Evolutionary conservation across 768 basidiomycete species (phyloP).

Genomic region (Mycena kentingensis): DNA sequence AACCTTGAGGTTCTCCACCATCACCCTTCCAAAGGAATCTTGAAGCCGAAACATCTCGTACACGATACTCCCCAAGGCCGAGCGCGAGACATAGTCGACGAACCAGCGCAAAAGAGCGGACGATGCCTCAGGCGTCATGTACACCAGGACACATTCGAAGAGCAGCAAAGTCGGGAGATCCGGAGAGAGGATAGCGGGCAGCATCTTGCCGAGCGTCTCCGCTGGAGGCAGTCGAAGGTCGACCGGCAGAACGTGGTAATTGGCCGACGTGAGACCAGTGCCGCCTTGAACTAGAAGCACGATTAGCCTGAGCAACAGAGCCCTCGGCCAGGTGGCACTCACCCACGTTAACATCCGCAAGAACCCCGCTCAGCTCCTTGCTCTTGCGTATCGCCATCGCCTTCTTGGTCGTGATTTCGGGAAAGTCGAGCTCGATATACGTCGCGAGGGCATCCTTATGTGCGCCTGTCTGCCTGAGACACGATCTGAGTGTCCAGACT

Average conservation of each 20-base stretch:
- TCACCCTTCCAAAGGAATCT: slow-evolving; percentile 90
- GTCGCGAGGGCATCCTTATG: slow-evolving; percentile 48
- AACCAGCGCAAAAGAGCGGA: slow-evolving; percentile 74
- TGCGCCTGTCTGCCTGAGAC: slow-evolving; percentile 55
- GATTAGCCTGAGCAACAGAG: not conserved
- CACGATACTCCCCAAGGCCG: slow-evolving; percentile 58
- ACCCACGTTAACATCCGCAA: slow-evolving; percentile 57
- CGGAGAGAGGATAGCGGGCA: slow-evolving; percentile 53
- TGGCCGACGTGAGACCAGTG: slow-evolving; percentile 51
- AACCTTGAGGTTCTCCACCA: slow-evolving; percentile 86
- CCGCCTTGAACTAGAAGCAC: slow-evolving; percentile 58
- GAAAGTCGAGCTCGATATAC: slow-evolving; percentile 92
- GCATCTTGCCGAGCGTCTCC: slow-evolving; percentile 45
- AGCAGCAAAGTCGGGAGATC: slow-evolving; percentile 78
- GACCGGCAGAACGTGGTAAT: slow-evolving; percentile 72
- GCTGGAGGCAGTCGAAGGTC: slow-evolving; percentile 71
- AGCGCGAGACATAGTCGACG: slow-evolving; percentile 48
- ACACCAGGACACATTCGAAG: slow-evolving; percentile 92
- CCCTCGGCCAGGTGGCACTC: slow-evolving; percentile 17
- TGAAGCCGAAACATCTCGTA: slow-evolving; percentile 94
- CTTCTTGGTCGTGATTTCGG: slow-evolving; percentile 82
- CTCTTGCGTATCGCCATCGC: slow-evolving; percentile 77
- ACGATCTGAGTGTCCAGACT: slow-evolving; percentile 9
- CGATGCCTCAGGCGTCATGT: slow-evolving; percentile 69
- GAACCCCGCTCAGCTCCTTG: slow-evolving; percentile 49